Evolutionary conservation across 2,329 filamentous ascomycete species (phyloP).

Genomic region (Cercospora janseana): DNA sequence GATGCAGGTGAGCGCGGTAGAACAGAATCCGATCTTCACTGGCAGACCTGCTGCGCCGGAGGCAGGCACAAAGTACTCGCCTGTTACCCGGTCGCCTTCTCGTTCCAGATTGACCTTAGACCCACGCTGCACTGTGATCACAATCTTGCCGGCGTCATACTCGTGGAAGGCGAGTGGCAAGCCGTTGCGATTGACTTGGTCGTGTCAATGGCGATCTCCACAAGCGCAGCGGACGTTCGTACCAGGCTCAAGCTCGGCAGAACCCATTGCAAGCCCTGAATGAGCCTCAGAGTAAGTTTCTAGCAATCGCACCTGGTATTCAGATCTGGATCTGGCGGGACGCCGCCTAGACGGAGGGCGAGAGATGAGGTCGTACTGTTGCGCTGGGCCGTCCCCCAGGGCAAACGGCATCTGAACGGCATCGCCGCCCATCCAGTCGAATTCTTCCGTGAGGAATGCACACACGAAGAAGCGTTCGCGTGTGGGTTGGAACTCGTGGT

Average conservation of each 20-base stretch:
- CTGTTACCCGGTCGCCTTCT: not conserved
- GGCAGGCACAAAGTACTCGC: constrained; percentile 6
- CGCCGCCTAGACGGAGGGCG: not conserved
- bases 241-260: constrained; percentile 11
- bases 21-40: constrained; percentile 7
- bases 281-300: constrained; percentile 11
- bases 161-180: constrained; percentile 12
- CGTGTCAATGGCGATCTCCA: not conserved
- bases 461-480: constrained; percentile 11
- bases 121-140: constrained; percentile 14
- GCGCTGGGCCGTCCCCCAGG: constrained; percentile 3
- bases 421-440: constrained; percentile 18
- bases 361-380: not conserved
- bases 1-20: too few relatives aligned
- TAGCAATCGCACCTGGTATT: constrained; percentile 4
- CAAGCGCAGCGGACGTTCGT: not conserved
- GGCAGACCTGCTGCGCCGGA: constrained; percentile 8
- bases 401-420: constrained; percentile 5
- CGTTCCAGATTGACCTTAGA: not conserved
- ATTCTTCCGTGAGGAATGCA: constrained; percentile 16
- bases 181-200: constrained; percentile 6
- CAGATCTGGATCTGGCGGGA: not conserved
- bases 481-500: not conserved
- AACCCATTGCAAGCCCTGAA: constrained; percentile 4
- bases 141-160: constrained; percentile 7